phyloP scores from a whole-genome alignment of 306 rosid genomes.

The Begonia peltatifolia region DNA sequence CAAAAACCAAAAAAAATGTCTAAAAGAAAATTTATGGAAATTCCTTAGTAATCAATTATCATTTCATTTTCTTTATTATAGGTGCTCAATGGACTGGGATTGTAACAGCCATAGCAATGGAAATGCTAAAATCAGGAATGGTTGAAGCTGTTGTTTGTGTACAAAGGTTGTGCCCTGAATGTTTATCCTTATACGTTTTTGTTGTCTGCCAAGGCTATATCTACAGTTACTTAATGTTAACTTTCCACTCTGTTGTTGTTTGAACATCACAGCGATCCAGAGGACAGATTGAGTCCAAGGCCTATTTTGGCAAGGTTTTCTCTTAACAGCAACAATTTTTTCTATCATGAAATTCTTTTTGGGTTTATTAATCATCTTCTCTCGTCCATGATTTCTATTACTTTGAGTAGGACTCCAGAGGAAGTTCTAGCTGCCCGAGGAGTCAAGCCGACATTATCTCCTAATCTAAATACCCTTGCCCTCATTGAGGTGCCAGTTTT shows the following conservation, averaged over 20 bases:
- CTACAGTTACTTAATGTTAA: no score
- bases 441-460: slow-evolving; percentile 91
- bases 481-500: slow-evolving; percentile 66
- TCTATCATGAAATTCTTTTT: not conserved
- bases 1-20: no score
- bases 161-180: slow-evolving; percentile 42
- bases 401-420: slow-evolving; percentile 61
- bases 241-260: slow-evolving; percentile 2
- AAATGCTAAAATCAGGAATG: slow-evolving; percentile 95
- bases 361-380: not conserved
- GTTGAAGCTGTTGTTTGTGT: slow-evolving; percentile 96
- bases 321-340: not conserved
- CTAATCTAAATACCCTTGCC: slow-evolving; percentile 87
- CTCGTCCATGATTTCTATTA: not conserved
- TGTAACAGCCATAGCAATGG: slow-evolving; percentile 87
- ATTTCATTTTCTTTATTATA: slow-evolving; percentile 9
- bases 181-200: no score
- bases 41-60: no score
- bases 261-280: slow-evolving; percentile 58
- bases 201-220: no score
- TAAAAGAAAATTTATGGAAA: no score
- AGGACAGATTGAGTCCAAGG: slow-evolving; percentile 73
- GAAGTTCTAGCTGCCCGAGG: slow-evolving; percentile 96
- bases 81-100: slow-evolving; percentile 99
- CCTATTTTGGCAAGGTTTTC: slow-evolving; percentile 87